Evolutionary conservation across 2,329 filamentous ascomycete genomes (phyloP).

Genomic region (Fusarium ambrosium): DNA sequence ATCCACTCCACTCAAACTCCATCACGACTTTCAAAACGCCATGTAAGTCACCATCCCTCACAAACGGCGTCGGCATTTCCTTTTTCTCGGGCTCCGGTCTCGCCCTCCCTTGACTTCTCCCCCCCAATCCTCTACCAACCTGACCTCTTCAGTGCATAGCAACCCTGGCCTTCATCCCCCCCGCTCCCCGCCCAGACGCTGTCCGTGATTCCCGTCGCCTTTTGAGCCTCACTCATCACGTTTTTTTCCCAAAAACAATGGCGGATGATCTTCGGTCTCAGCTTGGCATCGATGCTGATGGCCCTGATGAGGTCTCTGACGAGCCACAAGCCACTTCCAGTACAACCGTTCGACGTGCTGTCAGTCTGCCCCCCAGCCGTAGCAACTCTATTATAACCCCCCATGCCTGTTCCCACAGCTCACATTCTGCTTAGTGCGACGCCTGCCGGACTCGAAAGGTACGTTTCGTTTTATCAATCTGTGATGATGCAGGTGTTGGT

Average conservation of each 20-base stretch:
- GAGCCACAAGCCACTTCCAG: constrained; percentile 38
- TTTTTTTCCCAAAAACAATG: constrained; percentile 1
- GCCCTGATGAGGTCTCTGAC: constrained; percentile 41
- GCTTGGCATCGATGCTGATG: constrained; percentile 35
- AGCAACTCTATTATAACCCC: background rate
- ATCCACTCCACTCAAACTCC: constrained; percentile 12
- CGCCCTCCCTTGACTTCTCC: constrained; percentile 9
- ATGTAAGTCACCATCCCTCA: constrained; percentile 19
- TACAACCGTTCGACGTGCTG: constrained; percentile 43
- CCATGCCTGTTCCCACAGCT: constrained; percentile 16
- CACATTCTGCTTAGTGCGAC: constrained; percentile 47
- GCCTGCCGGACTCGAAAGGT: constrained; percentile 53
- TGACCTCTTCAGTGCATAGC: constrained; percentile 15
- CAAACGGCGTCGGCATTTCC: constrained; percentile 7
- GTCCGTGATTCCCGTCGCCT: constrained; percentile 1
- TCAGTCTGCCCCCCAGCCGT: constrained; percentile 32
- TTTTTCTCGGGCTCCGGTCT: constrained; percentile 32
- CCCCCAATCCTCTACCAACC: constrained; percentile 13
- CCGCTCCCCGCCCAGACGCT: background rate
- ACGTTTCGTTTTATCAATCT: constrained; percentile 27
- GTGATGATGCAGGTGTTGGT: constrained; percentile 9
- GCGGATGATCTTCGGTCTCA: constrained; percentile 34
- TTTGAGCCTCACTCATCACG: background rate
- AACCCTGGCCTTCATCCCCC: background rate
- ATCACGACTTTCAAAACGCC: constrained; percentile 18